Base-by-base conservation (phyloP, 202 grass and related monocot species). In the Bolboschoenoplectus hybrid region DNA sequence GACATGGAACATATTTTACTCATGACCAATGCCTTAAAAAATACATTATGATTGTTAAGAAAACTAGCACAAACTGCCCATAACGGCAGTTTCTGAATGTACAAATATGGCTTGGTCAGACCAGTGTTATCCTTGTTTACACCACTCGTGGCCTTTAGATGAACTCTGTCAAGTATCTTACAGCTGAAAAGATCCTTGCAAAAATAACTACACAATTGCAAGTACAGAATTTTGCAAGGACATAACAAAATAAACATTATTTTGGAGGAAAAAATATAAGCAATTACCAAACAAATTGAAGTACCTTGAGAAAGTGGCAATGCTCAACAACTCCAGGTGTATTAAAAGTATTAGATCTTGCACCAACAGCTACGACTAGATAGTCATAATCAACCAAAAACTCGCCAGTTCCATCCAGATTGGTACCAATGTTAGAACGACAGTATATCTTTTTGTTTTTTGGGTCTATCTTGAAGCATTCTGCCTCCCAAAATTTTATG, bases 241-340 rank as follows among this genome's bases (percentile, higher is more conserved):
- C 12, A 82, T 50, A 6, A 20, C 6, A 70, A 84, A 53, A 84
- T 43, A 50, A 56, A 64, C 45, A 61, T 1, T 19, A 20, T 26
- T 61, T n/a, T 61, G 5, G 14, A 16, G 16, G 4, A 20, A 61
- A 51, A 44, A 61, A 26, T 26, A 26, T 26, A 61, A 61, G 43
- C 16, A 61, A 8, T 76, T 10, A 35, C 17, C 41, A 46, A 85
- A 75, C 13, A 49, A 19, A 74, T 39, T 12, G 14, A 74, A 62
- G 34, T 94, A 98, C 96, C 91, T 98, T 98, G 86, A 98, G 80
- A 89, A 98, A 98, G 81, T 96, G 89, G 87, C 96, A 98, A 90
- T 98, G 87, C 75, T 98, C 93, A 5, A 57, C 88, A 43, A 98
- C 96, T 60, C 96, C 96, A 51, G 96, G 96, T 73, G 96, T 98